Conservation (phyloP, 768 basidiomycete species). For the Lentinula sp. region DNA sequence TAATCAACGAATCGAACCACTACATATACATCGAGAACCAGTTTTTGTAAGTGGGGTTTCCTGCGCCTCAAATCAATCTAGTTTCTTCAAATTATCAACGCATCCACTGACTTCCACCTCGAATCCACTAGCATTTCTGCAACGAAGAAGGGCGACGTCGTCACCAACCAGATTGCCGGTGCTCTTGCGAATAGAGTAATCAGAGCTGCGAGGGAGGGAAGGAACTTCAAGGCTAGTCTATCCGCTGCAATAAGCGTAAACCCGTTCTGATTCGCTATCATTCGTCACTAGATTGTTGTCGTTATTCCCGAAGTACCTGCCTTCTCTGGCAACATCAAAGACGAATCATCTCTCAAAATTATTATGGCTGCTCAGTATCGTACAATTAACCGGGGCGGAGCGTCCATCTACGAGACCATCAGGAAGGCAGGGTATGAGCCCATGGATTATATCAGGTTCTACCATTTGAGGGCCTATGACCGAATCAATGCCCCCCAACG, state of each 20-base stretch:
- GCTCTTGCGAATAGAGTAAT: conserved; percentile 83
- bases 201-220: conserved; percentile 62
- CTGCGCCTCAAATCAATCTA: neutral
- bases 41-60: conserved; percentile 61
- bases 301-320: conserved; percentile 88
- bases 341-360: conserved; percentile 54
- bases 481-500: conserved; percentile 75
- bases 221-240: conserved; percentile 67
- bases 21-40: conserved; percentile 95
- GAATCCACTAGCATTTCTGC: conserved; percentile 58
- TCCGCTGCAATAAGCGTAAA: neutral
- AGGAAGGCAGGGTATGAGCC: conserved; percentile 74
- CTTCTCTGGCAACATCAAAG: conserved; percentile 60
- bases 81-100: conserved; percentile 3
- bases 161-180: conserved; percentile 78
- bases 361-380: conserved; percentile 89
- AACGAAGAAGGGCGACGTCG: conserved; percentile 54
- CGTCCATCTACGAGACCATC: conserved; percentile 80
- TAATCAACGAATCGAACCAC: conserved; percentile 82
- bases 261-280: neutral
- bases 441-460: conserved; percentile 85
- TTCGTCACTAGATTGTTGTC: conserved; percentile 60
- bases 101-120: neutral
- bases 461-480: conserved; percentile 89
- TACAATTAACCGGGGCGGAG: conserved; percentile 85